Evolutionary conservation across 2,329 filamentous ascomycete species (phyloP).

Genomic region (Botrytis medusae): DNA sequence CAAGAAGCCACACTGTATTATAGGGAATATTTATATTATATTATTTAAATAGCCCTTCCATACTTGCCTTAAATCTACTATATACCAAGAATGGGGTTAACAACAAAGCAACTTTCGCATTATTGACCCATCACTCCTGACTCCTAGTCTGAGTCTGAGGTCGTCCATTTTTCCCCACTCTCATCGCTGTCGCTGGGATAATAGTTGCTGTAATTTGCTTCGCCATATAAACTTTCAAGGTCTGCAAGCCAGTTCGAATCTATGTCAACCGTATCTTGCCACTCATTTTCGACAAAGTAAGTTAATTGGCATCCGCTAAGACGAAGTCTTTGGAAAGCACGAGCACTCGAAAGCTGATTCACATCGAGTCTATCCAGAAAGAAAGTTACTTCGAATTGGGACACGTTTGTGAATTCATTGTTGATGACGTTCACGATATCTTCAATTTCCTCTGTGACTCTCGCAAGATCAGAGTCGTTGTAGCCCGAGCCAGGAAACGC

Average conservation of each 20-base stretch:
- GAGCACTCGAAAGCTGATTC: background rate
- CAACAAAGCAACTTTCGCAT: background rate
- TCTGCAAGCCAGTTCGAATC: background rate
- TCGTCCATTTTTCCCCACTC: background rate
- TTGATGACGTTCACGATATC: background rate
- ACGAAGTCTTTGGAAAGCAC: background rate
- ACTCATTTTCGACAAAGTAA: background rate
- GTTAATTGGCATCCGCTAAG: background rate
- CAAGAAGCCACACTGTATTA: background rate
- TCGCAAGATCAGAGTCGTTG: background rate
- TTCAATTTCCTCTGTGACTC: background rate
- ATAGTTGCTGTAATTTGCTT: background rate
- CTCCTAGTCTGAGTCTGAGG: background rate
- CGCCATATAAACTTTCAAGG: background rate
- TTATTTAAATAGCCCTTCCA: background rate
- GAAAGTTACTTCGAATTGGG: background rate
- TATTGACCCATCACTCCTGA: background rate
- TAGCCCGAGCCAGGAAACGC: background rate
- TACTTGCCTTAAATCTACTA: background rate
- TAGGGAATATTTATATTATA: background rate
- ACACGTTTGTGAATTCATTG: background rate
- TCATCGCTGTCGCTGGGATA: background rate
- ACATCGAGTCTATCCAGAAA: background rate
- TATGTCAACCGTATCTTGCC: background rate
- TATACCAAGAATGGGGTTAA: background rate